Conservation (phyloP, 768 basidiomycete species). For the Suillus weaverae region DNA sequence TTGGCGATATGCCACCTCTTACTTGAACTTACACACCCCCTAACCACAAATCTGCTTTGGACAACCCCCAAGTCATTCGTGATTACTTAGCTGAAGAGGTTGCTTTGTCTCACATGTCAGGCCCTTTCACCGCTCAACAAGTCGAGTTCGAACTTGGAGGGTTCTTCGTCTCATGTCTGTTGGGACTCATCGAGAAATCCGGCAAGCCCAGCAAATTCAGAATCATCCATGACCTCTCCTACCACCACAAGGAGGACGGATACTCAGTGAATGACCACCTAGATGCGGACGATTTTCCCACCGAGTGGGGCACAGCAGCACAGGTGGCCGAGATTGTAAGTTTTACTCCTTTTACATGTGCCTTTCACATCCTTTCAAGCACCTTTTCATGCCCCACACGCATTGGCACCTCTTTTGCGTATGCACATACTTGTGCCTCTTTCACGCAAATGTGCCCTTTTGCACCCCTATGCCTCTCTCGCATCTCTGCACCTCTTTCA, state of each 20-base stretch:
- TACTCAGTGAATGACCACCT: slow-evolving; percentile 14
- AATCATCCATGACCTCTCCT: slow-evolving; percentile 24
- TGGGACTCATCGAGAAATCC: neutral
- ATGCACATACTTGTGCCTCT: too few relatives aligned
- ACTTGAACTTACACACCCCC: slow-evolving; percentile 9
- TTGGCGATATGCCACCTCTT: slow-evolving; percentile 12
- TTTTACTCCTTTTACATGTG: too few relatives aligned
- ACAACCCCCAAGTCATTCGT: slow-evolving; percentile 6
- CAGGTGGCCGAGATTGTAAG: neutral
- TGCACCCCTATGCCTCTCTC: too few relatives aligned
- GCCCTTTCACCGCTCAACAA: slow-evolving; percentile 3
- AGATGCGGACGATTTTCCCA: neutral
- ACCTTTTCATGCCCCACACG: too few relatives aligned
- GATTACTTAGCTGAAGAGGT: slow-evolving; percentile 8
- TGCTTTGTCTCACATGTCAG: neutral
- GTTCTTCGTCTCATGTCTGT: neutral
- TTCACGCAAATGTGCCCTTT: too few relatives aligned
- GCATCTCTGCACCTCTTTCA: too few relatives aligned
- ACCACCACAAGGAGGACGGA: slow-evolving; percentile 3
- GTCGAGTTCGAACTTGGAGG: neutral
- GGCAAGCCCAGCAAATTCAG: slow-evolving; percentile 9
- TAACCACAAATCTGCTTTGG: slow-evolving; percentile 10
- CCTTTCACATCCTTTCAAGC: too few relatives aligned
- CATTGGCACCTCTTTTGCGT: too few relatives aligned
- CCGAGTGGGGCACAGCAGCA: neutral